Evolutionary conservation across 2,329 filamentous ascomycete genomes (phyloP).

Genomic region (Trichoderma gracile): DNA sequence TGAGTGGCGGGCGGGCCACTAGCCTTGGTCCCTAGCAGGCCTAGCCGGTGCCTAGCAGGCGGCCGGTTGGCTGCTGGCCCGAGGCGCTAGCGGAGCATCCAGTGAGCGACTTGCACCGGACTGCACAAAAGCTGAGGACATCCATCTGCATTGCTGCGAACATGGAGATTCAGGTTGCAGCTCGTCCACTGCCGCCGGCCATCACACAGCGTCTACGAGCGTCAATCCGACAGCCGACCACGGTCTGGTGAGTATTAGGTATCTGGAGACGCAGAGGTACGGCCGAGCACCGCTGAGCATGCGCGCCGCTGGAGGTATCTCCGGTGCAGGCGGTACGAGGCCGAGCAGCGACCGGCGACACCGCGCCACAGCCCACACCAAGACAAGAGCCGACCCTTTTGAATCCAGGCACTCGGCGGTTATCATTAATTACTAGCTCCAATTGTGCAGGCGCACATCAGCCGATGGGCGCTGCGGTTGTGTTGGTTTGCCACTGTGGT

Average conservation of each 20-base stretch:
- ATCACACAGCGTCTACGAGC: too few relatives aligned
- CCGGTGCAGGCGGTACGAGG: too few relatives aligned
- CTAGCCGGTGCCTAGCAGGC: not conserved
- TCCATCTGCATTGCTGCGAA: too few relatives aligned
- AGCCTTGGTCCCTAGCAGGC: not conserved
- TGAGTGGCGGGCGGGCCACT: conserved; percentile 26
- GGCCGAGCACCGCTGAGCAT: not conserved
- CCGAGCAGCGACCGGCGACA: conserved; percentile 10
- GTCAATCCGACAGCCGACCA: too few relatives aligned
- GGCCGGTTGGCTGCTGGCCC: conserved; percentile 17
- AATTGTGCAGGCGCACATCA: not conserved
- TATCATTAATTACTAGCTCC: not conserved
- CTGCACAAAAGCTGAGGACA: too few relatives aligned
- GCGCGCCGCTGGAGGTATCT: not conserved
- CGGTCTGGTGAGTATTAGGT: not conserved
- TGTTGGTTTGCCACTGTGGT: too few relatives aligned
- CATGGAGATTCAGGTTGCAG: not conserved
- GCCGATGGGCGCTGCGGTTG: too few relatives aligned
- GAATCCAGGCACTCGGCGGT: conserved; percentile 12
- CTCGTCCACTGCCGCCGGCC: conserved; percentile 2
- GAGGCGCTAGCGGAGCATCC: conserved; percentile 16
- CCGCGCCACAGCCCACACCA: conserved; percentile 18
- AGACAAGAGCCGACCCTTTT: conserved; percentile 7
- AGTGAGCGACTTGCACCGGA: not conserved
- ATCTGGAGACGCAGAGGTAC: not conserved